Base-by-base conservation (phyloP, 208 protist genomes). In the Wallacemonas collosoma region DNA sequence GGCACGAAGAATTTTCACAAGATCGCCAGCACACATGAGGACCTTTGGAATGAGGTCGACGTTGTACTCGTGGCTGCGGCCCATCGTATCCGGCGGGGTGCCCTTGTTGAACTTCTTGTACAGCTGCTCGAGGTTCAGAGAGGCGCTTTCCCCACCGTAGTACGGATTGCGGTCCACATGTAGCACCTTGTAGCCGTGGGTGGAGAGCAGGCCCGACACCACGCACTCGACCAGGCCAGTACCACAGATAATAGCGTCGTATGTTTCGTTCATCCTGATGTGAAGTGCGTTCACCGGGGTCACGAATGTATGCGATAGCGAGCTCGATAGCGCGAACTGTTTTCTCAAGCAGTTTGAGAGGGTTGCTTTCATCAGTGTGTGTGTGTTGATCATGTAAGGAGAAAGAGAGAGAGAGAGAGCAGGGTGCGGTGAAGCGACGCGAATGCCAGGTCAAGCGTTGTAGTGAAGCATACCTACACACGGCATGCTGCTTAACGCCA, bases 41-140 rank as follows among this genome's bases (percentile, higher is more conserved):
- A 99, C 99, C 78, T 99, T 99, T 38, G 99, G 99, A 54, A 99
- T 98, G 47, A 99, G 83, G 86, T 99, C 99, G 15, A 99, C 90
- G 75, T 98, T 99, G 88, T 99, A 99, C 38, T 99, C 93, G 74
- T 99, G 88, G 61, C 84, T 93, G 48, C 76, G 74, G 51, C 99
- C 98, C 43, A 99, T 82, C 38, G 67, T 71, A 2, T 61, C 78
- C 15, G 91, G 87, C 26, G 90, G 89, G 6, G 86, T 76, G 40
- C 78, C 87, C 72, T 94, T 97, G 75, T 88, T 83, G 68, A 99
- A 99, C 76, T 98, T 95, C 74, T 98, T 75, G 81, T 96, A 99
- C 5, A 99, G 79, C 85, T 99, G 98, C 44, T 96, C 86, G 40
- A 99, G 87, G 81, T 99, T 99, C 3, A 99, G 85, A 8, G 98